Conservation (phyloP, 768 basidiomycete species). For the Tulasnella sp. region DNA sequence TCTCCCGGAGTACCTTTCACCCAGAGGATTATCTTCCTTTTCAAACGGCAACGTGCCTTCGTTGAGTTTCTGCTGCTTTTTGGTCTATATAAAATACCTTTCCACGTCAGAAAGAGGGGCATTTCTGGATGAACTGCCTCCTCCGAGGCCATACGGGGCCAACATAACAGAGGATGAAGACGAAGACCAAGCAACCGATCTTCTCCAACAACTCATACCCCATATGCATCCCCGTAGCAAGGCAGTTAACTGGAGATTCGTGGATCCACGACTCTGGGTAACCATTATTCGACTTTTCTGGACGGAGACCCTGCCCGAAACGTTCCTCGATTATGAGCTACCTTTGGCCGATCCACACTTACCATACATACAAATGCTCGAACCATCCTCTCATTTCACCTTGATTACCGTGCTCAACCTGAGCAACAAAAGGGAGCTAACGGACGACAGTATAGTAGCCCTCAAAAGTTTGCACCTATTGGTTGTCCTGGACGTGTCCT, state of each 20-base stretch:
- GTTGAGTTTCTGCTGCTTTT: background rate
- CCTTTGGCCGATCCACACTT: slow-evolving; percentile 44
- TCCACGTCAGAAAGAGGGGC: background rate
- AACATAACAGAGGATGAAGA: background rate
- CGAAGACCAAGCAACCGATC: background rate
- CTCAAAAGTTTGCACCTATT: slow-evolving; percentile 43
- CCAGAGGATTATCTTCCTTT: background rate
- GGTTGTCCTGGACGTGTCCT: slow-evolving; percentile 50
- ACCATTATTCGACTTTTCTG: slow-evolving; percentile 44
- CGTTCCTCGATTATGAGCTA: slow-evolving; percentile 31
- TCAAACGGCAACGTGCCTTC: background rate
- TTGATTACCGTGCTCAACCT: slow-evolving; percentile 54
- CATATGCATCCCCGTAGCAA: slow-evolving; percentile 7
- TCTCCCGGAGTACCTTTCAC: background rate
- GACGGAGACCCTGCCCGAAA: slow-evolving; percentile 34
- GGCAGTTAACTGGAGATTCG: slow-evolving; percentile 19
- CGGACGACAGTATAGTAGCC: slow-evolving; percentile 40
- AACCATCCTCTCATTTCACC: slow-evolving; percentile 42
- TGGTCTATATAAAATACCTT: background rate
- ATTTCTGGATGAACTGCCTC: background rate
- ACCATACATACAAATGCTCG: slow-evolving; percentile 44
- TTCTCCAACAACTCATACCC: slow-evolving; percentile 9
- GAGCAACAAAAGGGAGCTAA: slow-evolving; percentile 40
- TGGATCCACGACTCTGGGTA: slow-evolving; percentile 52
- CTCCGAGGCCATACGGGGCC: slow-evolving; percentile 6